Conservation (phyloP, 2,329 filamentous ascomycete species). For the Aspergillus alliaceus region DNA sequence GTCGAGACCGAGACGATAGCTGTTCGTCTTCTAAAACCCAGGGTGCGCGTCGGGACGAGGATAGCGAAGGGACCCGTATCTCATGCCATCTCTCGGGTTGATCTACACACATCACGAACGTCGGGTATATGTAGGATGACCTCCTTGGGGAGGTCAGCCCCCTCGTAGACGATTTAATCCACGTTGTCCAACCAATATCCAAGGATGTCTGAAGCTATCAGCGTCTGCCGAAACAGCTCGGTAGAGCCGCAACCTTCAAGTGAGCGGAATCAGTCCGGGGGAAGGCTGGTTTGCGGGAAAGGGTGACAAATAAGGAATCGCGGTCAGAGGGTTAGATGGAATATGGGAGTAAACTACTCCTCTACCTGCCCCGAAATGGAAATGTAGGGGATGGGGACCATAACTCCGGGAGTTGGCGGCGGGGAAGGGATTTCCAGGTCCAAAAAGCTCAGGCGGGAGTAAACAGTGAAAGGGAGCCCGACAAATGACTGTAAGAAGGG, state of each 20-base stretch:
- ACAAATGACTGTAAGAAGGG: background rate
- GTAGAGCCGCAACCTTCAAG: background rate
- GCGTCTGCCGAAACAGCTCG: background rate
- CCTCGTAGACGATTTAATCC: constrained; percentile 36
- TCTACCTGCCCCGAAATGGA: constrained; percentile 14
- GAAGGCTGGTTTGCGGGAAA: background rate
- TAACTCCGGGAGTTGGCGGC: constrained; percentile 18
- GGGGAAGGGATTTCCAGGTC: constrained; percentile 12
- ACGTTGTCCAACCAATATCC: constrained; percentile 31
- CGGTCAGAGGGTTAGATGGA: constrained; percentile 1
- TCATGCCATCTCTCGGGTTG: constrained; percentile 23
- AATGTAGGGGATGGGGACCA: constrained; percentile 23
- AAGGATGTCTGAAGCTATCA: background rate
- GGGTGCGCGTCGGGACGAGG: constrained; percentile 10
- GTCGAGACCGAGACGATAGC: constrained; percentile 13
- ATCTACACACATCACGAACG: constrained; percentile 32
- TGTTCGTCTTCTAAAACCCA: constrained; percentile 6
- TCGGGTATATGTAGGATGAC: constrained; percentile 35
- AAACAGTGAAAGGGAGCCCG: constrained; percentile 13
- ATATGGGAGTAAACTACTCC: constrained; percentile 16
- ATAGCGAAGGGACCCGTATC: constrained; percentile 7
- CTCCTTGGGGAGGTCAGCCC: constrained; percentile 44
- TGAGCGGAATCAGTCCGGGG: background rate
- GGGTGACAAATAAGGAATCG: background rate
- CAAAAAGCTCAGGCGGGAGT: constrained; percentile 8